A percentile compares a stretch with the other conserved stretches of the same genome.
phyloP scores from a whole-genome alignment of 2,329 filamentous ascomycete genomes.

The Claviceps digitariae region DNA sequence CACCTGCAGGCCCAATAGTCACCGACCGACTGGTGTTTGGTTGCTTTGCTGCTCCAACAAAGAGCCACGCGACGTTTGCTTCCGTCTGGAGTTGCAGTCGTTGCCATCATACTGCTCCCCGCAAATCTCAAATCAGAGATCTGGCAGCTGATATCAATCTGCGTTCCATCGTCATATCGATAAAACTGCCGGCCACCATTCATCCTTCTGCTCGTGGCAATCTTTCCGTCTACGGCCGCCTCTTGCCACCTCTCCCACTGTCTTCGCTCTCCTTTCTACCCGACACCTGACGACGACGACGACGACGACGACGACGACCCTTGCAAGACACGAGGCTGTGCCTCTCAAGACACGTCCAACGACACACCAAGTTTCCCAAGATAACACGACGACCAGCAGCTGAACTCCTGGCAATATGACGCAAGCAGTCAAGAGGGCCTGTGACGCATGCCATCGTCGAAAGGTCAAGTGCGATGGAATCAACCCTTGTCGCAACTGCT shows the following conservation, averaged over 20 bases:
- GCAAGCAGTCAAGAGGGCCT: conserved; percentile 47
- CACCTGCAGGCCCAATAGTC: conserved; percentile 17
- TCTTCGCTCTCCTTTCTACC: neutral
- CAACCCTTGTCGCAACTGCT: conserved; percentile 59
- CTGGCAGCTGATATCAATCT: conserved; percentile 2
- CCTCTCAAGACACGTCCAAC: neutral
- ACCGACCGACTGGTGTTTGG: conserved; percentile 9
- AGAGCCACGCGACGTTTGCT: conserved; percentile 7
- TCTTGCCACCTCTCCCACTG: neutral
- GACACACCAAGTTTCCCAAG: too few relatives aligned
- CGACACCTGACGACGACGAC: neutral
- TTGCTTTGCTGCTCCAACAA: neutral
- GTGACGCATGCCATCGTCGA: conserved; percentile 60
- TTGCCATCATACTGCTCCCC: conserved; percentile 11
- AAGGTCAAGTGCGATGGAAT: conserved; percentile 63
- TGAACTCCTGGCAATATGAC: conserved; percentile 23
- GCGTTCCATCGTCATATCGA: conserved; percentile 5
- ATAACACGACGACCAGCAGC: neutral
- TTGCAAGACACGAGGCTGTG: neutral
- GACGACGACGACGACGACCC: too few relatives aligned
- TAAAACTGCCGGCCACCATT: neutral
- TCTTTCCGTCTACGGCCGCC: neutral
- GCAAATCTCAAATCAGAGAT: conserved; percentile 12
- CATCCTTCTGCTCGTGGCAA: neutral
- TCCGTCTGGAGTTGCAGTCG: conserved; percentile 4